Evolutionary conservation across 1,139 yeast genomes (phyloP).

Genomic region (Candida glucosophila): DNA sequence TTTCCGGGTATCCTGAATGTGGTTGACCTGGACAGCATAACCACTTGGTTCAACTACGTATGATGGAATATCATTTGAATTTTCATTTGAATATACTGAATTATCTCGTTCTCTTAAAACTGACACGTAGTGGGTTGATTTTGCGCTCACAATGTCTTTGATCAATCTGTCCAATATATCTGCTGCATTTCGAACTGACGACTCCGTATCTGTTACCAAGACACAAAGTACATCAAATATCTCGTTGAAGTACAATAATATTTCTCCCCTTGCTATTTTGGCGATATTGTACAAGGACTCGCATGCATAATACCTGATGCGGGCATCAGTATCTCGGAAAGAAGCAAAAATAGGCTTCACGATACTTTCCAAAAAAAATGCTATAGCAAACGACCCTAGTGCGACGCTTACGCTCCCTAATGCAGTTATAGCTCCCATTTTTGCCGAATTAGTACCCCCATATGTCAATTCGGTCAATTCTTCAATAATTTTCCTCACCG

Average conservation of each 20-base stretch:
- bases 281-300: constrained; percentile 95
- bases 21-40: constrained; percentile 51
- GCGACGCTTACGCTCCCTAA: constrained; percentile 44
- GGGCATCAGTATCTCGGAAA: constrained; percentile 92
- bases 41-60: constrained; percentile 44
- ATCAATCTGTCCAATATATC: constrained; percentile 84
- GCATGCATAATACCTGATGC: constrained; percentile 95
- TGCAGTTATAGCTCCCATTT: constrained; percentile 46
- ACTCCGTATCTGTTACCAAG: constrained; percentile 85
- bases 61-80: constrained; percentile 29
- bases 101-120: constrained; percentile 51
- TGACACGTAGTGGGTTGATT: constrained; percentile 87
- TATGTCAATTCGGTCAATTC: constrained; percentile 36
- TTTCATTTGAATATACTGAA: constrained; percentile 21
- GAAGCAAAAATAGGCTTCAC: constrained; percentile 92
- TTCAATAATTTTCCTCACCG: constrained; percentile 44
- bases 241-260: constrained; percentile 83
- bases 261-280: constrained; percentile 94
- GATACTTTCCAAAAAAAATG: constrained; percentile 70
- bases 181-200: constrained; percentile 92
- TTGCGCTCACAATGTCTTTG: constrained; percentile 93
- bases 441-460: constrained; percentile 35
- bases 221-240: constrained; percentile 88
- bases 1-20: constrained; percentile 52
- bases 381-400: constrained; percentile 40